Conservation (phyloP, 1,284 basidiomycete genomes). For the Apiotrichum veenhuisii region DNA sequence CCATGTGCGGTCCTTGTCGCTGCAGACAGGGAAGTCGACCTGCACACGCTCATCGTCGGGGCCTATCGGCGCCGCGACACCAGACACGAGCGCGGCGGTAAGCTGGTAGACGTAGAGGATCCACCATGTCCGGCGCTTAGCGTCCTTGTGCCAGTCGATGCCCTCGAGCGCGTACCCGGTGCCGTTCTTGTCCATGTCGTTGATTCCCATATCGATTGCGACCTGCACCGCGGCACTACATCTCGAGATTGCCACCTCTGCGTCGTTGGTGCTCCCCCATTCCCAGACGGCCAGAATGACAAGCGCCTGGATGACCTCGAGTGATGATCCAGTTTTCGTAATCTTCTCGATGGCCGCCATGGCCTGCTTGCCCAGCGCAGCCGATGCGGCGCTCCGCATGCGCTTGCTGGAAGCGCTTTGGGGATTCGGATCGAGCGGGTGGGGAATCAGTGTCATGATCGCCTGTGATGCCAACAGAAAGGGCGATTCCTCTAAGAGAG, state of each 20-base stretch:
- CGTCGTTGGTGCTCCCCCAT: conserved; percentile 42
- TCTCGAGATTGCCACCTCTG: conserved; percentile 28
- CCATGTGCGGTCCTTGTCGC: conserved; percentile 43
- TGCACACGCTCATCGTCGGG: conserved; percentile 44
- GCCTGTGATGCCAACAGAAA: conserved; percentile 48
- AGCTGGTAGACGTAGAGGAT: conserved; percentile 41
- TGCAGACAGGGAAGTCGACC: conserved; percentile 44
- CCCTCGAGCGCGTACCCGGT: conserved; percentile 33
- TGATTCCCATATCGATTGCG: conserved; percentile 46
- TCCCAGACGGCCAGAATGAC: conserved; percentile 47
- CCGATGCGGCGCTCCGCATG: conserved; percentile 33
- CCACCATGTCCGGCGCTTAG: conserved; percentile 50
- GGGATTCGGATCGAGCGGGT: conserved; percentile 41
- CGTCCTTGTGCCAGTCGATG: conserved; percentile 43
- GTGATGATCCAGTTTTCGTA: conserved; percentile 9
- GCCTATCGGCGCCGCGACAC: conserved; percentile 27
- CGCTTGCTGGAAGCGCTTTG: conserved; percentile 37
- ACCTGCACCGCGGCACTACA: conserved; percentile 23
- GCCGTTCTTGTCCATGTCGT: conserved; percentile 37
- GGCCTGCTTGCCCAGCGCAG: conserved; percentile 24
- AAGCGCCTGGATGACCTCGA: conserved; percentile 47
- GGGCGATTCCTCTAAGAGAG: conserved; percentile 39
- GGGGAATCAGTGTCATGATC: conserved; percentile 46
- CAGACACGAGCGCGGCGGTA: conserved; percentile 30
- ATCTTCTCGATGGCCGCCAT: conserved; percentile 21